Base-by-base conservation (phyloP, 225 moss, liverwort and hornwort genomes). In the Sphagnum tenellum region DNA sequence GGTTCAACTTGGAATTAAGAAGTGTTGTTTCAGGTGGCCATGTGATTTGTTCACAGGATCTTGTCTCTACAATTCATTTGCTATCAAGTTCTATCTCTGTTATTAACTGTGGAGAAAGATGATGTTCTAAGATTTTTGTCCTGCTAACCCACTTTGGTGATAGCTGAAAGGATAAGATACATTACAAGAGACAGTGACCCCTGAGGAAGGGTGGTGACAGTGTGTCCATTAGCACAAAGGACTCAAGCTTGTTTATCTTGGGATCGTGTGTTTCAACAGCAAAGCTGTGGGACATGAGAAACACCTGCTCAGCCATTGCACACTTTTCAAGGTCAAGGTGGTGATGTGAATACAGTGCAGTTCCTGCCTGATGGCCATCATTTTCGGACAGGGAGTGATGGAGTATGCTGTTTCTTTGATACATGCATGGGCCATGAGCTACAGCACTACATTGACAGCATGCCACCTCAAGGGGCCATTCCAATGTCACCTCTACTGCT, bases 251-350 rank as follows among this genome's bases (percentile, higher is more conserved):
- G 63, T 96, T 96, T 74, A 78, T 96, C 48, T 96, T 92, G 4
- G 96, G 92, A 57, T 96, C 96, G 3, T 96, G 96, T 79, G 96
- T 92, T 73, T 88, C 76, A 62, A 90, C 90, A 5, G 90, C 96
- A 8, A 83, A 92, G 67, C 62, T 96, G 61, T 96, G 96, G 96
- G 92, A 96, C 76, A 77, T 72, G 72, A 83, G 78, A 59, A 59
- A 75, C 67, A 5, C 71, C 81, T 4, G 57, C 69, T 13, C 71
- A 72, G 60, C 80, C 93, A 66, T 81, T 87, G n/a, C 90, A 87
- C 50, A 93, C 93, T 50, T 98, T 87, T 63, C 78, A 86, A 46
- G 98, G 92, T 9, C 90, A 98, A 64, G 80, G 87, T 47, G 79
- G 87, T 48, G 98, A 98, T 70, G 90, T 98, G 3, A 98, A 98